These are phyloP conservation scores for Nicotiana tabacum DNA, from an alignment of 257 asterid genomes.

Conservation along the genomic window DNA sequence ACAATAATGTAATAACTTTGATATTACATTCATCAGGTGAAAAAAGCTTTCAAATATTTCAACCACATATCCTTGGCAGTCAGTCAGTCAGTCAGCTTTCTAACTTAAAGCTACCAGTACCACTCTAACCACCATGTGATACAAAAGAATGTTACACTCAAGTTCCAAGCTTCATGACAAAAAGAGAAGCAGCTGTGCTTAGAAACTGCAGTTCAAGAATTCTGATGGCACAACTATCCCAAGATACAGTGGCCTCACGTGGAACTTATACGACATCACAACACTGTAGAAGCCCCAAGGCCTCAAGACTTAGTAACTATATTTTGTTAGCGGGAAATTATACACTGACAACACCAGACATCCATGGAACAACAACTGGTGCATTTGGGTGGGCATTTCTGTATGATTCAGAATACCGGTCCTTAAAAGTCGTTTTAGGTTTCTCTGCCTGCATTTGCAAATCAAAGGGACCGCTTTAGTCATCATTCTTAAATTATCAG, in stretches of 20 bases:
- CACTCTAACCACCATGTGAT: not conserved
- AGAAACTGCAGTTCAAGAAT: not conserved
- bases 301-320: not conserved
- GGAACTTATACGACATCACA: not conserved
- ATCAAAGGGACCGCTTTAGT: not conserved
- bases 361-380: slow-evolving; percentile 84
- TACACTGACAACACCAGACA: slow-evolving; percentile 53
- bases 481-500: slow-evolving; percentile 4
- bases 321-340: slow-evolving; percentile 13
- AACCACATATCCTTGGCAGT: not conserved
- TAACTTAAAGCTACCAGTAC: slow-evolving; percentile 4
- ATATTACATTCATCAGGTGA: slow-evolving; percentile 8
- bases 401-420: slow-evolving; percentile 58
- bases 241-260: not conserved
- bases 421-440: slow-evolving; percentile 66
- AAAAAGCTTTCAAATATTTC: not conserved
- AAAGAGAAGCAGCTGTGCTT: not conserved
- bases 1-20: not conserved
- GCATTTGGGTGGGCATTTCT: slow-evolving; percentile 73
- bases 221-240: not conserved
- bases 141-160: slow-evolving; percentile 8
- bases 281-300: not conserved
- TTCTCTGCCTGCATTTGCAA: slow-evolving; percentile 55
- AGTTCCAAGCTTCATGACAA: not conserved
- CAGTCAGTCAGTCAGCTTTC: not conserved